A percentile compares a stretch with the other conserved stretches of the same genome.
Evolutionary conservation across 164 flowering plant genomes (phyloP).

Genomic region (Kalanchoe fedtschenkoi): DNA sequence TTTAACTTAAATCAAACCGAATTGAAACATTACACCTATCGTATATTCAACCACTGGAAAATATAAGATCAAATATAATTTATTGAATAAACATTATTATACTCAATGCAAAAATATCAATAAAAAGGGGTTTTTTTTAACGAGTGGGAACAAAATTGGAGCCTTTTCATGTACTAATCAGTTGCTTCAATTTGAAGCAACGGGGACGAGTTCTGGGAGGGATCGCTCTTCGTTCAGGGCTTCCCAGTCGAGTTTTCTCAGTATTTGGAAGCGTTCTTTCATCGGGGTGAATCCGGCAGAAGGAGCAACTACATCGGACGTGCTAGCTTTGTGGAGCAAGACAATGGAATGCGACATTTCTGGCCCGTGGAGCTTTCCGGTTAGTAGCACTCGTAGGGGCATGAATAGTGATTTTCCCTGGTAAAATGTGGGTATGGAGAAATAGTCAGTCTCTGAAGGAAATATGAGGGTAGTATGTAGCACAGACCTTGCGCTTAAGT

Average conservation of each 20-base stretch:
- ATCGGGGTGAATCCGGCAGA: constrained; percentile 49
- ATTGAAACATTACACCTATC: too few relatives aligned
- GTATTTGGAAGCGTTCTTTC: constrained; percentile 53
- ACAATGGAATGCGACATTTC: constrained; percentile 63
- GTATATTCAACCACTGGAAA: too few relatives aligned
- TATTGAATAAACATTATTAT: too few relatives aligned
- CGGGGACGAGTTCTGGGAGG: constrained; percentile 28
- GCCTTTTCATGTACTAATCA: constrained; percentile 10
- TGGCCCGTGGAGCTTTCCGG: constrained; percentile 96
- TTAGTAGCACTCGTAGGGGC: constrained; percentile 83
- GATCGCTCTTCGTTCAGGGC: constrained; percentile 31
- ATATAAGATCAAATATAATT: too few relatives aligned
- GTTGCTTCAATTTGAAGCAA: constrained; percentile 22
- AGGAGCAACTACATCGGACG: constrained; percentile 35
- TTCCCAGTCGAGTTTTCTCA: constrained; percentile 65
- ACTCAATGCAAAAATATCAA: too few relatives aligned
- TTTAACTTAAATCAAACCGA: too few relatives aligned
- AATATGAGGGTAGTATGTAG: neutral
- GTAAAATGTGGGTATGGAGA: neutral
- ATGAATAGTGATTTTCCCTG: constrained; percentile 94
- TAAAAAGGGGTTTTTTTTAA: neutral
- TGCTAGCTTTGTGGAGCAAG: constrained; percentile 63
- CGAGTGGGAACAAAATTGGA: neutral
- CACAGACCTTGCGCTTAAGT: constrained; percentile 70
- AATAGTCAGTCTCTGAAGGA: neutral